A percentile compares a stretch with the other conserved stretches of the same genome.
phyloP scores from a whole-genome alignment of 768 basidiomycete species.

The Xerocomellus intermedius region DNA sequence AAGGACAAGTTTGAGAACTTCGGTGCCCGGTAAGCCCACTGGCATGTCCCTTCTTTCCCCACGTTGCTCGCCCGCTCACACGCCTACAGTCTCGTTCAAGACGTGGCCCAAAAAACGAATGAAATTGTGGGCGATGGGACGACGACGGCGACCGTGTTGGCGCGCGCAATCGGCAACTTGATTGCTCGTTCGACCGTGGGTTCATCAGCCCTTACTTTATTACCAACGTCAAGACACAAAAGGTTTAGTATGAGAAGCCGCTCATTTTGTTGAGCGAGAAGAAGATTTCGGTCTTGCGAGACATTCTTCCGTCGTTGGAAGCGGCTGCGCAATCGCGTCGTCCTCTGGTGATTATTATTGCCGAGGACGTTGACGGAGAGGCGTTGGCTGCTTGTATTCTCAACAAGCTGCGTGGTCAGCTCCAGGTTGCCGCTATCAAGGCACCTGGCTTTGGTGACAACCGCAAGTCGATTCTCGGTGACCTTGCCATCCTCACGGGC shows the following conservation, averaged over 20 bases:
- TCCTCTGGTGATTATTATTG: constrained; percentile 95
- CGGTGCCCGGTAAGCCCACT: constrained; percentile 76
- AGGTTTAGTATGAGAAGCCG: constrained; percentile 97
- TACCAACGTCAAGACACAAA: constrained; percentile 95
- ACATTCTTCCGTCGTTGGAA: constrained; percentile 92
- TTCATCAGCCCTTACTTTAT: constrained; percentile 98
- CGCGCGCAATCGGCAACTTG: constrained; percentile 89
- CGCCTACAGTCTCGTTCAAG: constrained; percentile 74
- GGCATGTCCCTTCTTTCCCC: constrained; percentile 26
- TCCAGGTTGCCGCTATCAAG: constrained; percentile 92
- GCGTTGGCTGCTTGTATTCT: constrained; percentile 96
- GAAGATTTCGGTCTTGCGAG: constrained; percentile 94
- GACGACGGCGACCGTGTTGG: constrained; percentile 95
- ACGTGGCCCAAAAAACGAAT: constrained; percentile 95
- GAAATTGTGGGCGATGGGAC: constrained; percentile 97
- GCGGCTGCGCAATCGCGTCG: constrained; percentile 77
- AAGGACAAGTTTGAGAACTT: constrained; percentile 99
- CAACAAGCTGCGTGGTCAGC: constrained; percentile 98
- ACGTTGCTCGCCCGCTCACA: constrained; percentile 13
- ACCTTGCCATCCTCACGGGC: constrained; percentile 95
- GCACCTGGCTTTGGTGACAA: constrained; percentile 99
- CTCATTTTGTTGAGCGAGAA: constrained; percentile 92
- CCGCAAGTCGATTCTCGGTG: constrained; percentile 96
- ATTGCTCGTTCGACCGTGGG: constrained; percentile 98
- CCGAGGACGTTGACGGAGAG: constrained; percentile 97